These are phyloP conservation scores for Sordaria brevicollis DNA, from an alignment of 495 filamentous ascomycete genomes.

Conservation along the genomic window DNA sequence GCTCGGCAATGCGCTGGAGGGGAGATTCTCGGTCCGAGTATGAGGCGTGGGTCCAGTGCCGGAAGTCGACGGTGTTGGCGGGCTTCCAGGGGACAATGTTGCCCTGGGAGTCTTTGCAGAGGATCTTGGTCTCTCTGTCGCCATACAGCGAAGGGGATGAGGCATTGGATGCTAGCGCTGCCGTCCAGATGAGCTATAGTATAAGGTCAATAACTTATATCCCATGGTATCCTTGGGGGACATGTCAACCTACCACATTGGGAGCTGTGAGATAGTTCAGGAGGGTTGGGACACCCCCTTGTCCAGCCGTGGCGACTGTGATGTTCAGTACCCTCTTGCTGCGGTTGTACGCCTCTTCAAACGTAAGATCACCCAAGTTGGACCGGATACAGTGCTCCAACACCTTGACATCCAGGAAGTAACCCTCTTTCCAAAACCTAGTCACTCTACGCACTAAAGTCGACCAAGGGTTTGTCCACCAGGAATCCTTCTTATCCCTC, in stretches of 20 bases:
- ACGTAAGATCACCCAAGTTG: constrained; percentile 84
- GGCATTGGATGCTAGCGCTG: constrained; percentile 84
- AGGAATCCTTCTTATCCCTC: constrained; percentile 6
- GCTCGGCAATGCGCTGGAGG: constrained; percentile 70
- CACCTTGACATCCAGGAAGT: constrained; percentile 73
- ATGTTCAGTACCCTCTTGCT: constrained; percentile 90
- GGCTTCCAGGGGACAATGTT: constrained; percentile 71
- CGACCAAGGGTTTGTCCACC: constrained; percentile 35
- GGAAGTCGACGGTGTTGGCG: constrained; percentile 55
- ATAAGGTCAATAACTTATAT: not conserved
- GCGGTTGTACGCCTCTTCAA: constrained; percentile 82
- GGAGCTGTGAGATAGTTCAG: constrained; percentile 92
- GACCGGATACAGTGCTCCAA: constrained; percentile 77
- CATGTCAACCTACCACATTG: constrained; percentile 61
- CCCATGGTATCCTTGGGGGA: not conserved
- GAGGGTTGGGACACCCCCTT: constrained; percentile 70
- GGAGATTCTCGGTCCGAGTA: constrained; percentile 73
- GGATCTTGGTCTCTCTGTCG: constrained; percentile 50
- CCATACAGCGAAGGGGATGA: constrained; percentile 56
- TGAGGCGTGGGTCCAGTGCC: constrained; percentile 54
- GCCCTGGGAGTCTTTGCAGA: constrained; percentile 75
- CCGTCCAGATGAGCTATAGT: constrained; percentile 74
- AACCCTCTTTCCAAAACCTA: constrained; percentile 62
- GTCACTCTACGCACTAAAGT: constrained; percentile 51
- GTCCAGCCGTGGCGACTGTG: constrained; percentile 65